Evolutionary conservation across 2,329 filamentous ascomycete genomes (phyloP).

Genomic region (Monosporascus sp.): DNA sequence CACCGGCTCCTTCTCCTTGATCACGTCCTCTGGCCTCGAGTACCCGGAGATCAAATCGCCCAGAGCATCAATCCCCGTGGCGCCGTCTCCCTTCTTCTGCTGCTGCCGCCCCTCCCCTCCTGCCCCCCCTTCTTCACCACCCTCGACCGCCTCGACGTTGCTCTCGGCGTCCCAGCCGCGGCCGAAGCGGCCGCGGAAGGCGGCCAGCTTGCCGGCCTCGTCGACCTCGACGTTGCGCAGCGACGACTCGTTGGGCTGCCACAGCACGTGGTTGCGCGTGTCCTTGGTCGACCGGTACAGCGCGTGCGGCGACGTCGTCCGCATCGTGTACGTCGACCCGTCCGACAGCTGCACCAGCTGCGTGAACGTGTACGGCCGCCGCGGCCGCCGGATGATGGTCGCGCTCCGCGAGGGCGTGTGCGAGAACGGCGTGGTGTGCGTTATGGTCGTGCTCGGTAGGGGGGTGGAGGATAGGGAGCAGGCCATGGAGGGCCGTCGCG

Average conservation of each 20-base stretch:
- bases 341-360: slow-evolving; percentile 91
- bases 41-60: slow-evolving; percentile 50
- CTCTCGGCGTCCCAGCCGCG: slow-evolving; percentile 65
- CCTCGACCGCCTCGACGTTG: slow-evolving; percentile 26
- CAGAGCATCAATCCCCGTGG: slow-evolving; percentile 26
- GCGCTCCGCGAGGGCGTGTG: slow-evolving; percentile 68
- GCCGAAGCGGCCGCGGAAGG: slow-evolving; percentile 82
- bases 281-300: slow-evolving; percentile 67
- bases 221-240: slow-evolving; percentile 88
- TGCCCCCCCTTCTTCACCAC: slow-evolving; percentile 12
- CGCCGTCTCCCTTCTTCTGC: slow-evolving; percentile 9
- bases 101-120: slow-evolving; percentile 18
- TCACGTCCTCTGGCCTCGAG: slow-evolving; percentile 31
- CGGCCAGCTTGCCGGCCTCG: slow-evolving; percentile 82
- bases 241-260: slow-evolving; percentile 81
- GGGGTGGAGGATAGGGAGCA: slow-evolving; percentile 11
- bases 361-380: slow-evolving; percentile 94
- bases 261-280: slow-evolving; percentile 80
- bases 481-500: slow-evolving; percentile 23
- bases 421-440: slow-evolving; percentile 15
- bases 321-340: slow-evolving; percentile 76
- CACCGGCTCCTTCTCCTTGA: slow-evolving; percentile 28
- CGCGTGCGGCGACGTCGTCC: slow-evolving; percentile 66
- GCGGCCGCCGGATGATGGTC: slow-evolving; percentile 79
- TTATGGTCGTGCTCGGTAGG: slow-evolving; percentile 9